Base-by-base conservation (phyloP, 306 rosid genomes). In the Lathyrus sativus region DNA sequence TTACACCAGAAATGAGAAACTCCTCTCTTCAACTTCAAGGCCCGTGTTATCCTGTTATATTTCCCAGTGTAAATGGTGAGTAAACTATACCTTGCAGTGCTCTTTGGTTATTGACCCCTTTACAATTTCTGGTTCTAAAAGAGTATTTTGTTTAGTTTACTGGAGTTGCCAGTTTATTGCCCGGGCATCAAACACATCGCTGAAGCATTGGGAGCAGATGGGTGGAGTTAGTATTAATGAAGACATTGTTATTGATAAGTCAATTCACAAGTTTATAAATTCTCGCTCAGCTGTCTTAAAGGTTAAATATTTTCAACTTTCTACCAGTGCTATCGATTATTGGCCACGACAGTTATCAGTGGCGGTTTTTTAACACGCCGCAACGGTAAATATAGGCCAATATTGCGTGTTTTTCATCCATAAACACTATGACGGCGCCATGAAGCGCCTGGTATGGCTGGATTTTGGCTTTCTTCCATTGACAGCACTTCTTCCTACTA, bases 121-220 rank as follows among this genome's bases (percentile, higher is more conserved):
- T 42, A 22, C 9, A 15, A 11, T 26, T 2, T 9, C n/a, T 45
- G 18, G 6, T 70, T 62, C 29, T 6, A 43, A 49, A 66, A 26
- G 13, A 60, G 39, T 42, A 44, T 65, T 50, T 17, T 49, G 37
- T 69, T 37, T 81, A 93, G 98, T 90, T 79, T 86, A 86, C 82
- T 93, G 98, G 98, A 93, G 90, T 80, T 93, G 98, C 85, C 97
- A 93, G 68, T 86, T 80, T 72, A 86, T 93, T 53, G 98, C 96
- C 58, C 96, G 90, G 31, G 81, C 95, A 31, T 93, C 97, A 15
- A 93, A 93, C 50, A 61, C 77, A 28, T 93, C 98, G 13, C 62
- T 90, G 76, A 90, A 78, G 85, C 96, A 88, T 78, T 93, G 98
- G 98, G 85, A 90, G 82, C 84, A 76, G 83, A 88, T 90, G 98